Evolutionary conservation across 257 asterid genomes (phyloP), one percentile per base, ranked within the genome.

Genomic region (Nicotiana paniculata): DNA sequence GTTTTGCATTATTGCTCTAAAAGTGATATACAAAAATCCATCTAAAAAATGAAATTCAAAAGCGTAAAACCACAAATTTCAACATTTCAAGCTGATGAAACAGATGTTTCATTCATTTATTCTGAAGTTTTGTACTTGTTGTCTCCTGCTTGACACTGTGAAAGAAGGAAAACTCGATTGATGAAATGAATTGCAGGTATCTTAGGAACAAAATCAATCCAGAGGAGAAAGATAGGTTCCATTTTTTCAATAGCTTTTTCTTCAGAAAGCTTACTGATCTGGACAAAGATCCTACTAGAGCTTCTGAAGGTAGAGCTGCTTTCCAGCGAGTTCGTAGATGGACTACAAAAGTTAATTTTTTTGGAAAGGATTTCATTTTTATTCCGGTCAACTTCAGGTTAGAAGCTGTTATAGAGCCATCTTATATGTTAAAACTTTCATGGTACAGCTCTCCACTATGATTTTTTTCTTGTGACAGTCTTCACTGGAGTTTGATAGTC

Each of bases 401-500:
- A 89, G 83, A 85, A 84, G 78, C 80, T 55, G 62, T 87, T 48
- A 37, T 79, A 48, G 64, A 72, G 65, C 82, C 21, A 9, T 77
- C 65, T 76, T 35, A 32, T 79, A 32, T 83, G 55, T 32, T 61
- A n/a, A 77, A 64, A 18, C 51, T 77, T 81, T 64, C 26, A 17
- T 81, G 81, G 83, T 80, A 53, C 85, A 63, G 61, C 37, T 83
- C 65, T 83, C 83, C 87, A 77, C 84, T 74, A 85, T 77, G 68
- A 66, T 18, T 74, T 54, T 64, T 55, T 43, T n/a, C 78, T 77
- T 79, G 65, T 85, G 82, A 62, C 91, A 96, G 99, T 84, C 89
- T 92, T 81, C 99, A 96, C 90, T 96, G 99, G 99, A 96, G 99
- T 90, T 90, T 96, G 94, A 85, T 96, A 77, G 85, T 96, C 69